These are phyloP conservation scores for Papiliotrema nemorosa DNA, from an alignment of 1,284 basidiomycete genomes.

Conservation along the genomic window DNA sequence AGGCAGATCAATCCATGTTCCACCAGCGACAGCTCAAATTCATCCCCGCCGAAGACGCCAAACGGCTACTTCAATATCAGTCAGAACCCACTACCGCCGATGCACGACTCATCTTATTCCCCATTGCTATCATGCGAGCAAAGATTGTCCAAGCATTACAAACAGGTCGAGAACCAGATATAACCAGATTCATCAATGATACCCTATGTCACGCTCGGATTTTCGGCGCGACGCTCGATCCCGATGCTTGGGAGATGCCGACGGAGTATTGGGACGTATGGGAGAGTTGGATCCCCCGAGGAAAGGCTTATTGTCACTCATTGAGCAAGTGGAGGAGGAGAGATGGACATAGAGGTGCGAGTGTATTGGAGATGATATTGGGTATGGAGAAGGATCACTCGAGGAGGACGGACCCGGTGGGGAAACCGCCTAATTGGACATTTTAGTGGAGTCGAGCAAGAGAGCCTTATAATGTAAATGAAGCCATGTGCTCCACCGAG, in stretches of 20 bases:
- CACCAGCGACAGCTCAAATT: constrained; percentile 10
- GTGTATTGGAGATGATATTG: constrained; percentile 20
- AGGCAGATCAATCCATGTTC: constrained; percentile 9
- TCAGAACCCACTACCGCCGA: constrained; percentile 10
- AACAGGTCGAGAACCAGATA: constrained; percentile 8
- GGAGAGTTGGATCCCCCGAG: constrained; percentile 18
- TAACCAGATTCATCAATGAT: constrained; percentile 14
- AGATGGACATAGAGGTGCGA: constrained; percentile 19
- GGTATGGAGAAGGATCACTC: constrained; percentile 11
- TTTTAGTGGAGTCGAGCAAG: too few species aligned
- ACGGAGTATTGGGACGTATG: constrained; percentile 23
- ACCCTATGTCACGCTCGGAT: constrained; percentile 11
- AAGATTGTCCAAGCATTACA: constrained; percentile 7
- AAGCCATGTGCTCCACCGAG: too few species aligned
- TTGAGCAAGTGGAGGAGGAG: constrained; percentile 17
- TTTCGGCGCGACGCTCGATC: constrained; percentile 22
- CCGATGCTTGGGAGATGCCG: constrained; percentile 24
- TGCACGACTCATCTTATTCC: constrained; percentile 18
- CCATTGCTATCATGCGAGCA: constrained; percentile 21
- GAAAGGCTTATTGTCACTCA: constrained; percentile 15
- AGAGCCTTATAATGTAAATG: too few species aligned
- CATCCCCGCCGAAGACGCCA: constrained; percentile 14
- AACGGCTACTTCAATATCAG: constrained; percentile 18
- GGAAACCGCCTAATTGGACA: constrained; percentile 19
- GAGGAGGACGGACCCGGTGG: constrained; percentile 16